Conservation (phyloP, 2,329 filamentous ascomycete genomes). For the Remersonia thermophila region DNA sequence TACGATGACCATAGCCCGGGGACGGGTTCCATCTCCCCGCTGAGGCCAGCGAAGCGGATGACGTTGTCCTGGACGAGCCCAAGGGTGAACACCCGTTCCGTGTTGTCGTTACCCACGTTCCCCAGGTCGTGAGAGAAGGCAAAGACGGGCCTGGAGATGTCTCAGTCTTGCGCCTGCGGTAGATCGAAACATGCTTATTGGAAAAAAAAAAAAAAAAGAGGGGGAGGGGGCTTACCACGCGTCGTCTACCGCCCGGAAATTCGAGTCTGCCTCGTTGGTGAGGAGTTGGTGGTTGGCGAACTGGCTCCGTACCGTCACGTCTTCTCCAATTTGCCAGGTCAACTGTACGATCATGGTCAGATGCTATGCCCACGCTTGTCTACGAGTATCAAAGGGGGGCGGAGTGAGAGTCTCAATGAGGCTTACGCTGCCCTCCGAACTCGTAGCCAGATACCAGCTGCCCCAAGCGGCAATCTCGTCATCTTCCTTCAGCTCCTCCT, state of each 20-base stretch:
- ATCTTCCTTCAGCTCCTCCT: constrained; percentile 55
- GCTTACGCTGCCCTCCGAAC: constrained; percentile 35
- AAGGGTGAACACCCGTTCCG: constrained; percentile 56
- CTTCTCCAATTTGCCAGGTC: constrained; percentile 59
- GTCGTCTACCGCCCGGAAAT: constrained; percentile 55
- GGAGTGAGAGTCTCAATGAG: too few relatives aligned
- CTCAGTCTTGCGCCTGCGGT: too few relatives aligned
- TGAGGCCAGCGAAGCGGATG: constrained; percentile 60
- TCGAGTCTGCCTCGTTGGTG: constrained; percentile 48
- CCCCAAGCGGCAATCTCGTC: constrained; percentile 71
- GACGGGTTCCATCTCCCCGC: constrained; percentile 49
- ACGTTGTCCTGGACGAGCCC: constrained; percentile 66
- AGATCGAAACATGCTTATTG: too few relatives aligned
- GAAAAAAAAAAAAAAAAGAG: too few relatives aligned
- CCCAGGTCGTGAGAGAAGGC: constrained; percentile 56
- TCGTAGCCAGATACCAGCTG: constrained; percentile 62
- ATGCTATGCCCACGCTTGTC: too few relatives aligned
- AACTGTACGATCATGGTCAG: constrained; percentile 29
- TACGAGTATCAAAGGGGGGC: too few relatives aligned
- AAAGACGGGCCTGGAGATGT: constrained; percentile 55
- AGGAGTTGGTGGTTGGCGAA: constrained; percentile 55
- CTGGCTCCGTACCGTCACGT: constrained; percentile 48
- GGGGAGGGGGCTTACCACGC: constrained; percentile 29
- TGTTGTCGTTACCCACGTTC: constrained; percentile 24
- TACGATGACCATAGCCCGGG: constrained; percentile 66